Evolutionary conservation across 2,329 filamentous ascomycete species (phyloP), one percentile per base, ranked within the genome.

Genomic region (Penicillium freii): DNA sequence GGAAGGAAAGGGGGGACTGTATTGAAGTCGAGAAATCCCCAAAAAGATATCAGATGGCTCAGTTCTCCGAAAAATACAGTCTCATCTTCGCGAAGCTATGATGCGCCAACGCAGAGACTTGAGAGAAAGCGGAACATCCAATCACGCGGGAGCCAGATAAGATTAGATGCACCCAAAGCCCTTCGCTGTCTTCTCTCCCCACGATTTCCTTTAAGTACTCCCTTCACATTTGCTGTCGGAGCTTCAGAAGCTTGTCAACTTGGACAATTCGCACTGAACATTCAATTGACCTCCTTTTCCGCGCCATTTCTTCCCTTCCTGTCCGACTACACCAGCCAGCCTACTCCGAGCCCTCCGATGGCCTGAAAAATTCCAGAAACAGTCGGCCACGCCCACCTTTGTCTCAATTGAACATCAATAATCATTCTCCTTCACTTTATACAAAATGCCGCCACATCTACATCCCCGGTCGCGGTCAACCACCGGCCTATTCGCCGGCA

Each of bases 381-480:
- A 57, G 25, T 49, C 56, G 58, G 53, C 59, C 44, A 57, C 64
- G 42, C 47, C 56, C 54, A 57, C 31, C 57, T 61, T 56, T 56
- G 58, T 54, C 44, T 62, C 57, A 51, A 61, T 64, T 59, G 52
- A 51, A 39, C 58, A 23, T 49, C 29, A 27, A 29, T 56, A 44
- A 38, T 38, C 40, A 23, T 47, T 40, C 25, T 21, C 51, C 43
- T n/a, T 49, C 42, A 47, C 25, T 58, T 60, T 63, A 33, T 53
- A 48, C 67, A 77, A 71, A 73, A 94, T 94, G 90, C 87, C 91
- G 69, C 90, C 86, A 40, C 80, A 93, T 77, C 87, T 99, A 42
- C 94, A 99, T 75, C 94, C 94, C 34, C 88, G 92, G 75, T 97
- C 93, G 66, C 88, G 91, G 69, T 90, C 91, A 79, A 99, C 94